These are phyloP conservation scores for Brasenia schreberi DNA, from an alignment of 164 flowering plant genomes.

Conservation along the genomic window DNA sequence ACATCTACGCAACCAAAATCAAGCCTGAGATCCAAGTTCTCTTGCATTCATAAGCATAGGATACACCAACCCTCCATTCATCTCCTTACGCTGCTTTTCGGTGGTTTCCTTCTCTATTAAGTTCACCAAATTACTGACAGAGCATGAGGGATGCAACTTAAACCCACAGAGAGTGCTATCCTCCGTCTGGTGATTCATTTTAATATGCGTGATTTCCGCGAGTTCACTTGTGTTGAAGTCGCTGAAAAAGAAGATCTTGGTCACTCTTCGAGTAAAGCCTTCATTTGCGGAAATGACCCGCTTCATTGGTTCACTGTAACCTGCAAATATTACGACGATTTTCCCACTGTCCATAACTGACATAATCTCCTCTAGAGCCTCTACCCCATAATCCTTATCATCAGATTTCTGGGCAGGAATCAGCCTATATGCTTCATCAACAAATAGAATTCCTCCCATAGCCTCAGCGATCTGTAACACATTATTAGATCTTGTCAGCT, in stretches of 20 bases:
- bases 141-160: constrained; percentile 64
- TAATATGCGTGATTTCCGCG: constrained; percentile 61
- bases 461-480: constrained; percentile 78
- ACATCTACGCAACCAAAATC: constrained; percentile 59
- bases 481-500: not conserved
- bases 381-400: constrained; percentile 93
- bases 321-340: constrained; percentile 90
- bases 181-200: constrained; percentile 61
- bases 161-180: constrained; percentile 63
- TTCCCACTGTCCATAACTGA: constrained; percentile 95
- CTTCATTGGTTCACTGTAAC: constrained; percentile 90
- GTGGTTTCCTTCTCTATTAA: constrained; percentile 55
- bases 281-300: constrained; percentile 79
- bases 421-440: constrained; percentile 92
- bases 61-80: constrained; percentile 90
- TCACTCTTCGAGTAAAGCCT: constrained; percentile 93
- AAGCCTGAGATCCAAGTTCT: constrained; percentile 74
- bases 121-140: constrained; percentile 36
- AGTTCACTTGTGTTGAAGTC: constrained; percentile 66
- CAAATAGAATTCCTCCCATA: constrained; percentile 96
- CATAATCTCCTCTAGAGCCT: constrained; percentile 98
- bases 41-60: constrained; percentile 85
- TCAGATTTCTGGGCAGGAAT: constrained; percentile 93
- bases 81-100: constrained; percentile 67
- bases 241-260: constrained; percentile 77